Evolutionary conservation across 179 eudicot species (phyloP), one percentile per base, ranked within the genome.

Genomic region (Beta macrorhiza): DNA sequence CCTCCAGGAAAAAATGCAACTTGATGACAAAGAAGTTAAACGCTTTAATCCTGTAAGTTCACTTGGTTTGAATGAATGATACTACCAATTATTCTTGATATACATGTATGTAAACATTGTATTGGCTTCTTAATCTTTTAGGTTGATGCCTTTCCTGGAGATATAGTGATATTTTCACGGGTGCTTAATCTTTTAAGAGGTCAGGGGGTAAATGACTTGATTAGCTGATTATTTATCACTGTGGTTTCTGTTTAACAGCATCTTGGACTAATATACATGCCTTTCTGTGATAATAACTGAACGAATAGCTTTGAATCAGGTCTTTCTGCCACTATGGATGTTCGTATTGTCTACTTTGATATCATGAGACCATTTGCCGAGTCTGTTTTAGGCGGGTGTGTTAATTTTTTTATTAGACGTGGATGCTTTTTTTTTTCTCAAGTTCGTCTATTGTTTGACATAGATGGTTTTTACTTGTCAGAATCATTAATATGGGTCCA

Each of bases 61-160:
- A 51, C 75, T 70, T 69, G 62, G 8, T 55, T 20, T 20, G 42
- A 11, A 42, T 29, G n/a, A 19, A 67, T 32, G 10, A 32, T 75
- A 44, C 42, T 75, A 37, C 15, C 49, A 14, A 17, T 61, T 11
- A 37, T 20, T 72, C 2, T 32, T 81, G 59, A 44, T 53, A 14
- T 69, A 4, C 16, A 56, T 15, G 17, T 44, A 57, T 55, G n/a
- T 42, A 42, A 82, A 17, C 25, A 56, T 71, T 29, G 20, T 59
- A 57, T 29, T 64, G 55, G 80, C 52, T 82, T 67, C 12, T 17
- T n/a, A 20, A 19, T 62, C 81, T 62, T 89, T 70, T 87, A 96
- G 99, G 89, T 96, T 83, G 99, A 94, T 87, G 99, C 99, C 87
- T 96, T 96, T 87, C 99, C 99, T 10, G 98, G 99, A 78, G 99